Evolutionary conservation across 257 asterid genomes (phyloP).

Genomic region (Mentha longifolia): DNA sequence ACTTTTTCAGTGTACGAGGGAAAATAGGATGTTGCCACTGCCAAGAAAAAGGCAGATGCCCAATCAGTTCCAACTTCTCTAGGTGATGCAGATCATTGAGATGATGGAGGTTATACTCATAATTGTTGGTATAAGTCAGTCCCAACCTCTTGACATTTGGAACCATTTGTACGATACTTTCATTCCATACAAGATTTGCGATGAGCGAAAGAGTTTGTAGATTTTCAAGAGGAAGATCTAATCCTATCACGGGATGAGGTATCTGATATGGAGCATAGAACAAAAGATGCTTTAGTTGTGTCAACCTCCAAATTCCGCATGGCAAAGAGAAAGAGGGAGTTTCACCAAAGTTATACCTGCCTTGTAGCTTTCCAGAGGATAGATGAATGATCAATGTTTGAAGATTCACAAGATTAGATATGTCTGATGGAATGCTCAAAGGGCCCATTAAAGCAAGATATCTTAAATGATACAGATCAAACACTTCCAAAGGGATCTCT

Average conservation of each 20-base stretch:
- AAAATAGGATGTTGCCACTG: neutral
- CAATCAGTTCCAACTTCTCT: neutral
- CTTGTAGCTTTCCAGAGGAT: neutral
- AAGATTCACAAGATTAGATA: conserved; percentile 8
- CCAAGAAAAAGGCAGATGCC: neutral
- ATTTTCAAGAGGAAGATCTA: too few species aligned
- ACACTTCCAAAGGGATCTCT: neutral
- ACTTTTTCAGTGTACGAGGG: too few species aligned
- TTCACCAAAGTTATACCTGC: neutral
- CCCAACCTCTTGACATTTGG: conserved; percentile 13
- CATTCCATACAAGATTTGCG: conserved; percentile 9
- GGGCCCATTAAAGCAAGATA: conserved; percentile 5
- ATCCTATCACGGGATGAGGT: neutral
- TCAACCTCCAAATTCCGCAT: neutral
- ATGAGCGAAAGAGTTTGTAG: too few species aligned
- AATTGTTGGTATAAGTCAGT: neutral
- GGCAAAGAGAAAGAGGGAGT: neutral
- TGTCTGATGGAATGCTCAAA: neutral
- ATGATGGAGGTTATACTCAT: neutral
- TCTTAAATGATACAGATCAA: too few species aligned
- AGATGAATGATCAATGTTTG: neutral
- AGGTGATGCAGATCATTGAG: neutral
- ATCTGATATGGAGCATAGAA: neutral
- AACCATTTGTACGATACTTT: neutral
- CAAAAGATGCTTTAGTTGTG: conserved; percentile 3